Evolutionary conservation across 208 protist species (phyloP).

Genomic region (Trypanosoma melophagium): DNA sequence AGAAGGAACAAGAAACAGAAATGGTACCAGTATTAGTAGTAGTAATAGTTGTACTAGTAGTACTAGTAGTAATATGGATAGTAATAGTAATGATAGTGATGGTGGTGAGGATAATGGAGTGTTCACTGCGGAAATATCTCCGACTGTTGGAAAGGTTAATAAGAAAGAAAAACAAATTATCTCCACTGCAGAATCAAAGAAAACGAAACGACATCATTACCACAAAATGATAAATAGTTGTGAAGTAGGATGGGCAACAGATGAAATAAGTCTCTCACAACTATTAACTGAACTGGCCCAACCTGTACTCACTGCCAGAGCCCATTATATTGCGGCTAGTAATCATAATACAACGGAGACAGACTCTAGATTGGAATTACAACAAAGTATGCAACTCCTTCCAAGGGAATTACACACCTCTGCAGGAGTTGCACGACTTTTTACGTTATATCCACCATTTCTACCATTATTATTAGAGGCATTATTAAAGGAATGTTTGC

Average conservation of each 20-base stretch:
- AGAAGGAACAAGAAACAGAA: neutral
- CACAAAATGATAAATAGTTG: no score
- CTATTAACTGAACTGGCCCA: slow-evolving; percentile 1
- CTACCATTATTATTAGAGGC: slow-evolving; percentile 32
- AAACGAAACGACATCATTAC: neutral
- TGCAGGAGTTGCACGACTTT: slow-evolving; percentile 25
- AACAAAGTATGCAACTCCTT: slow-evolving; percentile 26
- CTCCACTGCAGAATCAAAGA: neutral
- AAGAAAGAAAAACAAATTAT: neutral
- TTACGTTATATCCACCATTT: slow-evolving; percentile 28
- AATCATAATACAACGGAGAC: neutral
- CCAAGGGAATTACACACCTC: slow-evolving; percentile 28
- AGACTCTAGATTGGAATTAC: slow-evolving; percentile 2
- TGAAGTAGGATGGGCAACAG: no score
- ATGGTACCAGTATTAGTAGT: neutral
- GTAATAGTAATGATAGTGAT: neutral
- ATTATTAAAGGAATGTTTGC: slow-evolving; percentile 28
- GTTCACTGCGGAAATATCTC: no score
- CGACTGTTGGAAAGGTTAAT: no score
- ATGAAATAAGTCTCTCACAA: neutral
- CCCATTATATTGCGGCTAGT: neutral
- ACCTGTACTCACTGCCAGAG: neutral
- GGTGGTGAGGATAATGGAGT: neutral
- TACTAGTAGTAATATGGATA: neutral
- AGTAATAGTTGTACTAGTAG: slow-evolving; percentile 1